Conservation (phyloP, 2,329 filamentous ascomycete genomes). For the Colletotrichum sp. region DNA sequence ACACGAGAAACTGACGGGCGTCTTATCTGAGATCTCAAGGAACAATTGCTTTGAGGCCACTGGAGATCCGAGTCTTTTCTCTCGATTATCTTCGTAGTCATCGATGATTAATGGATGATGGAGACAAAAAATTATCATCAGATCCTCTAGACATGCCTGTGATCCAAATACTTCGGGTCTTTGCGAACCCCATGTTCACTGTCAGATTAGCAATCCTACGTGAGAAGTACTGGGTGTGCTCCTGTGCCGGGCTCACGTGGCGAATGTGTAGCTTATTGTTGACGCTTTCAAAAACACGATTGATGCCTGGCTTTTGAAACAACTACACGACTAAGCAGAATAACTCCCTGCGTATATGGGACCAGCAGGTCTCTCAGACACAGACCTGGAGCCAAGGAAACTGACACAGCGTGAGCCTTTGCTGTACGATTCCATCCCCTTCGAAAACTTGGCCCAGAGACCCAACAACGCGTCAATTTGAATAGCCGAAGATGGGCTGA, state of each 20-base stretch:
- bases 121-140: background rate
- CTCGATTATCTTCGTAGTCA: background rate
- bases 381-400: background rate
- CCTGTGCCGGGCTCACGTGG: background rate
- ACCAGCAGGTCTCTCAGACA: background rate
- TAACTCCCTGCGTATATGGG: background rate
- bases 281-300: background rate
- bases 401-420: background rate
- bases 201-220: background rate
- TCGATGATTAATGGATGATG: background rate
- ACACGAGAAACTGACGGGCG: background rate
- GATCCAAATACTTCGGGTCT: background rate
- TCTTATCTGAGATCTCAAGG: background rate
- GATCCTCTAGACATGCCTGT: fast-evolving
- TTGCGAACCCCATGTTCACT: background rate
- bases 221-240: background rate
- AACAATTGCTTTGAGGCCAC: background rate
- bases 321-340: background rate
- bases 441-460: background rate
- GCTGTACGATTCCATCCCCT: background rate
- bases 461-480: background rate
- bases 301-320: background rate
- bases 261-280: background rate
- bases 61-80: background rate
- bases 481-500: background rate